Evolutionary conservation across 2,329 filamentous ascomycete species (phyloP).

Genomic region (Neofusicoccum sp.): DNA sequence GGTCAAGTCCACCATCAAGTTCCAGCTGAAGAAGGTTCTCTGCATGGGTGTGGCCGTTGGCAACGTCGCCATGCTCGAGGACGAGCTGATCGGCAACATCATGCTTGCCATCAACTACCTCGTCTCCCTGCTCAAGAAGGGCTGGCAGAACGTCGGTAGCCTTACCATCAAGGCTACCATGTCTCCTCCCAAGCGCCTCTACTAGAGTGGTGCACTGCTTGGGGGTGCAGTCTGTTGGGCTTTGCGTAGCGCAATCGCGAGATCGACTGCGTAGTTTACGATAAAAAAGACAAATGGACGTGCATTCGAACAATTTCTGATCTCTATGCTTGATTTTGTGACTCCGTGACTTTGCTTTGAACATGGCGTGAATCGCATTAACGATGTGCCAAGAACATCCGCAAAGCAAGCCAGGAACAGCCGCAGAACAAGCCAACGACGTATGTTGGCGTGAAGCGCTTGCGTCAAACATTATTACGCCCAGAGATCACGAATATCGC

Average conservation of each 20-base stretch:
- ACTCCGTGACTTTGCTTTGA: too few relatives aligned
- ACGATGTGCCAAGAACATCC: too few relatives aligned
- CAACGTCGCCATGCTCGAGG: slow-evolving; percentile 95
- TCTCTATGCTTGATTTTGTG: too few relatives aligned
- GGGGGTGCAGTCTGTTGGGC: slow-evolving; percentile 15
- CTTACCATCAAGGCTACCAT: slow-evolving; percentile 99
- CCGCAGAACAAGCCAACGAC: too few relatives aligned
- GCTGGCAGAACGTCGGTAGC: slow-evolving; percentile 99
- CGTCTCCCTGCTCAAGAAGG: slow-evolving; percentile 99
- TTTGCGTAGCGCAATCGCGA: slow-evolving; percentile 4
- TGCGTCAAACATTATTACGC: too few relatives aligned
- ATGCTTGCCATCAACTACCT: slow-evolving; percentile 99
- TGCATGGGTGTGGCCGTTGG: slow-evolving; percentile 99
- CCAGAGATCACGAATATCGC: too few relatives aligned
- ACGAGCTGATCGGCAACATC: slow-evolving; percentile 96
- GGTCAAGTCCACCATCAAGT: slow-evolving; percentile 99
- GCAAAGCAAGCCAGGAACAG: too few relatives aligned
- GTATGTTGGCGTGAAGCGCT: too few relatives aligned
- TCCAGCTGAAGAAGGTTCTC: slow-evolving; percentile 99
- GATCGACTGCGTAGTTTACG: not conserved
- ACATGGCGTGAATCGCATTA: too few relatives aligned
- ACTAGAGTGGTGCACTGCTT: slow-evolving; percentile 60
- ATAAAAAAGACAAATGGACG: slow-evolving; percentile 9
- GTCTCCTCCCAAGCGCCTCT: slow-evolving; percentile 96
- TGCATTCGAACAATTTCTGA: not conserved